Conservation (phyloP, 2,329 filamentous ascomycete genomes). For the Aspergillus carbonarius region DNA sequence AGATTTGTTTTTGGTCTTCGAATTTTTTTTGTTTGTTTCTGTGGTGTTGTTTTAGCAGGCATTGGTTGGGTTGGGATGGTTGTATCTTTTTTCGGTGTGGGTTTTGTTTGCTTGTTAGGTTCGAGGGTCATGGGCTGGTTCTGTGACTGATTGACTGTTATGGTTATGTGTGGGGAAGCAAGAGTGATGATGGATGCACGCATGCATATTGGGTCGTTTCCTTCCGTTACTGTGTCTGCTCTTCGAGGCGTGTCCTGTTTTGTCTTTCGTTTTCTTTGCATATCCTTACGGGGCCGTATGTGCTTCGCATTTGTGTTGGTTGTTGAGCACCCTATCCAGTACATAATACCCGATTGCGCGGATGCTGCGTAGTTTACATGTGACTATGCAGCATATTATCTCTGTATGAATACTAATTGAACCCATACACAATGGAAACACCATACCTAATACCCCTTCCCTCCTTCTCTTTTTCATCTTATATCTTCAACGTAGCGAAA, state of each 20-base stretch:
- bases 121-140: background rate
- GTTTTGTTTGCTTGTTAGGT: background rate
- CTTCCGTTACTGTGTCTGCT: background rate
- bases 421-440: too few species aligned
- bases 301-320: background rate
- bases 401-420: background rate
- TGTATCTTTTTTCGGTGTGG: background rate
- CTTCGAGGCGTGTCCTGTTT: background rate
- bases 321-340: background rate
- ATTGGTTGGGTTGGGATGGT: background rate
- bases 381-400: background rate
- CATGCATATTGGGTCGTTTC: background rate
- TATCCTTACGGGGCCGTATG: background rate
- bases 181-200: background rate
- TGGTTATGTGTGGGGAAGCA: background rate
- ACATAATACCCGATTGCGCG: background rate
- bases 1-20: background rate
- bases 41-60: background rate
- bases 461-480: too few species aligned
- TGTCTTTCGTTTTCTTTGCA: constrained; percentile 6
- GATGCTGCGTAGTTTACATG: background rate
- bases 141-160: background rate
- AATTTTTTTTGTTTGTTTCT: background rate
- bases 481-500: background rate
- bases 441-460: too few species aligned